These are phyloP conservation scores for Colletotrichum karsti DNA, from an alignment of 2,329 filamentous ascomycete species.

Conservation along the genomic window DNA sequence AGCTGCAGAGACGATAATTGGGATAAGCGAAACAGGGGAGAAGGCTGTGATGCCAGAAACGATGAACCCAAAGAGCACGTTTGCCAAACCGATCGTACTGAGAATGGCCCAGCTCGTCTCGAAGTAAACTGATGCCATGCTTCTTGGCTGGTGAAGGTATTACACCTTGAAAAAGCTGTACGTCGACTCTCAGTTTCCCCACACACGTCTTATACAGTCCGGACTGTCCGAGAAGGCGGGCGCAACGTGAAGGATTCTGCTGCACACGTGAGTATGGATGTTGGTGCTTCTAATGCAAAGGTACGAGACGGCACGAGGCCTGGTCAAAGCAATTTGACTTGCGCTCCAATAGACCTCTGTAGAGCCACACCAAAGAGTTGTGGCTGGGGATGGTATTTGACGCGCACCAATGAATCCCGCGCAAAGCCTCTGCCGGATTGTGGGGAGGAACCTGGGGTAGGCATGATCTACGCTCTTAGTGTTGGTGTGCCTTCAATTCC, in stretches of 20 bases:
- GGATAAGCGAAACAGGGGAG: slow-evolving; percentile 46
- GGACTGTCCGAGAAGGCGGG: background rate
- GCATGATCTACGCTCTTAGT: no score
- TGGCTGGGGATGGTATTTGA: background rate
- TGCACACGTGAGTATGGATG: background rate
- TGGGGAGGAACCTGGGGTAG: slow-evolving; percentile 1
- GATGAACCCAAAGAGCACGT: slow-evolving; percentile 46
- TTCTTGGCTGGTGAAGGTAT: background rate
- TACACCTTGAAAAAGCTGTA: background rate
- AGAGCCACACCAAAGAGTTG: background rate
- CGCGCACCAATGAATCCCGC: background rate
- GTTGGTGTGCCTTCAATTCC: no score
- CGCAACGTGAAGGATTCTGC: background rate
- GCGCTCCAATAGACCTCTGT: background rate
- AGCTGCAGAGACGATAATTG: slow-evolving; percentile 45
- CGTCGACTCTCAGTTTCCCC: background rate
- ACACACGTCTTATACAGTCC: slow-evolving; percentile 2
- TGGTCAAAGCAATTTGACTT: background rate
- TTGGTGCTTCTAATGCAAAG: background rate
- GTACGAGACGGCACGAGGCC: background rate
- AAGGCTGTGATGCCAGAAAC: slow-evolving; percentile 48
- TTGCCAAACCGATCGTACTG: slow-evolving; percentile 50
- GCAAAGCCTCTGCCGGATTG: background rate
- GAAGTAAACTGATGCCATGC: slow-evolving; percentile 40
- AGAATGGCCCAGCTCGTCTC: slow-evolving; percentile 54